Evolutionary conservation across 192 early-diverging fungal genomes (phyloP).

Genomic region (Rhizoclosmatium globosum): DNA sequence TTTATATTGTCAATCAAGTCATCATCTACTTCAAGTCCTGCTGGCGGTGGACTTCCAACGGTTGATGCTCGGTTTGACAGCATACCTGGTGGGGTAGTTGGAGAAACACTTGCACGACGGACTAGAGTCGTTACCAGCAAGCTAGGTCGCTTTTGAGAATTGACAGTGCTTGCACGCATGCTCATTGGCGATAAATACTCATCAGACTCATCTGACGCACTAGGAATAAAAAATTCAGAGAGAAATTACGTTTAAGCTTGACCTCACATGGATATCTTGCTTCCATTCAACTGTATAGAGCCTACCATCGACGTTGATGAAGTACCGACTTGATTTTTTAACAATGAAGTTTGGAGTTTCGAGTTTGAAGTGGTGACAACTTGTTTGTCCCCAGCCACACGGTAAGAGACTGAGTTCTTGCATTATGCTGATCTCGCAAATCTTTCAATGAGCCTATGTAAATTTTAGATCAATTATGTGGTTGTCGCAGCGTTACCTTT

Average conservation of each 20-base stretch:
- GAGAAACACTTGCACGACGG: constrained; percentile 21
- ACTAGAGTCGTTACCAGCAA: constrained; percentile 17
- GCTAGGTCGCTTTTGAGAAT: neutral
- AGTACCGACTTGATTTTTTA: no score
- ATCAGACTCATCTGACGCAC: constrained; percentile 9
- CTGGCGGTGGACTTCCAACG: neutral
- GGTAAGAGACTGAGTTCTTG: no score
- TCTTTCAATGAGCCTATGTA: no score
- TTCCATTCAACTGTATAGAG: constrained; percentile 2
- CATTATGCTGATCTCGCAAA: no score
- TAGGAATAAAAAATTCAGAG: neutral
- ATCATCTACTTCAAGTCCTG: neutral
- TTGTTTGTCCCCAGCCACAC: no score
- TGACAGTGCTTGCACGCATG: neutral
- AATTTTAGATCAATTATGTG: neutral
- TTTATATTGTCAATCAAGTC: constrained; percentile 23
- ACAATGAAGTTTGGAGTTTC: no score
- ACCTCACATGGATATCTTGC: constrained; percentile 1
- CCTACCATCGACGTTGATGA: neutral
- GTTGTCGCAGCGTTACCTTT: no score
- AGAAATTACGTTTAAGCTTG: neutral
- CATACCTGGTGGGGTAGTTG: neutral
- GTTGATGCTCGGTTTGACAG: neutral
- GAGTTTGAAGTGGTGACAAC: no score
- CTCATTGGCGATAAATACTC: neutral